These are phyloP conservation scores for Lipomyces sp. DNA, from an alignment of 805 yeast species.

Conservation along the genomic window DNA sequence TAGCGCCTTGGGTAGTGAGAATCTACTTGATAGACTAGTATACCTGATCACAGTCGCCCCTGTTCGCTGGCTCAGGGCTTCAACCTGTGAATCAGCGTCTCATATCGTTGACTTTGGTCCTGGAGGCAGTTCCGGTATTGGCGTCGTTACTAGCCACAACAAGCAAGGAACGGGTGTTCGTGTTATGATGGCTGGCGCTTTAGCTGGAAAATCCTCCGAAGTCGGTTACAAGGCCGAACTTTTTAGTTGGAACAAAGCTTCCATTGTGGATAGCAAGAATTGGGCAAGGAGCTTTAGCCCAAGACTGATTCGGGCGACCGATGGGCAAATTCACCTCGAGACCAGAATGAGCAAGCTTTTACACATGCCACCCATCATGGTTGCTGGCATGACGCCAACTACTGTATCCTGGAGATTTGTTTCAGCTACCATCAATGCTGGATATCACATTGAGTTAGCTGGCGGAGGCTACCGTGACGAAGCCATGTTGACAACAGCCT, in stretches of 20 bases:
- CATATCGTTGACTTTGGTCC: conserved; percentile 98
- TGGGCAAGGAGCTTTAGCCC: conserved; percentile 93
- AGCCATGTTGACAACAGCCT: conserved; percentile 69
- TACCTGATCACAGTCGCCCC: conserved; percentile 85
- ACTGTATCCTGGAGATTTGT: conserved; percentile 94
- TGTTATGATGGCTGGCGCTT: conserved; percentile 88
- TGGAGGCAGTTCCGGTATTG: conserved; percentile 96
- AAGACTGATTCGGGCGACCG: conserved; percentile 70
- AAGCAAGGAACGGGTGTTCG: conserved; percentile 98
- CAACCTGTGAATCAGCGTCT: conserved; percentile 67
- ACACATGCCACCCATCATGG: conserved; percentile 95
- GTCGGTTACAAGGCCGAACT: conserved; percentile 95
- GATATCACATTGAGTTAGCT: conserved; percentile 95
- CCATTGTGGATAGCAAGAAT: conserved; percentile 81
- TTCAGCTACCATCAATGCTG: conserved; percentile 91
- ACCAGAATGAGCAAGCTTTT: conserved; percentile 90
- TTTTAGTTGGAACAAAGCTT: conserved; percentile 67
- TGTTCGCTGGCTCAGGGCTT: conserved; percentile 93
- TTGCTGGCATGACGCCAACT: conserved; percentile 99
- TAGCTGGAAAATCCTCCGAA: conserved; percentile 75
- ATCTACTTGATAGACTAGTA: conserved; percentile 67
- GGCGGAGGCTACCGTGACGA: conserved; percentile 98
- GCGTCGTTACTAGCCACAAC: conserved; percentile 94
- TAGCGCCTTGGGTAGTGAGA: conserved; percentile 47
- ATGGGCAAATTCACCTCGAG: conserved; percentile 75